Conservation (phyloP, 257 asterid species). For the Solanum sitiens region DNA sequence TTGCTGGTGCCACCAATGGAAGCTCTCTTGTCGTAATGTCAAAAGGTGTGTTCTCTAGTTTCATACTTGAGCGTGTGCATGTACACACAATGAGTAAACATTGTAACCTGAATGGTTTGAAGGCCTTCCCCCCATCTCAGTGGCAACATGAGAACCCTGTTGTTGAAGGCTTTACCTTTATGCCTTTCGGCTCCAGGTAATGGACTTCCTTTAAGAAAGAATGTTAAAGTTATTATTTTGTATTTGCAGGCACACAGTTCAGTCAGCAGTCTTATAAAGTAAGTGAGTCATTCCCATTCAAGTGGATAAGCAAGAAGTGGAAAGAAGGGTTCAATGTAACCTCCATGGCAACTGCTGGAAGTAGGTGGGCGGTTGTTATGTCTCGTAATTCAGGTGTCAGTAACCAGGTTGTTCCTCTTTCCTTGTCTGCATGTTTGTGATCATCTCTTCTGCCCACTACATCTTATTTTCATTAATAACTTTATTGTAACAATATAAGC, state of each 20-base stretch:
- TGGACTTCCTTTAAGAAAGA: neutral
- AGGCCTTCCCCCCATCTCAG: neutral
- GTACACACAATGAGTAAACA: neutral
- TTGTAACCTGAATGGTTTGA: neutral
- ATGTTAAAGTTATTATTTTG: neutral
- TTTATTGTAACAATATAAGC: neutral
- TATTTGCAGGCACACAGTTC: slow-evolving; percentile 25
- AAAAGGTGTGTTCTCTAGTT: slow-evolving; percentile 21
- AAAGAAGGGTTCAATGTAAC: slow-evolving; percentile 41
- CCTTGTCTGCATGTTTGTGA: neutral
- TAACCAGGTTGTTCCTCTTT: slow-evolving; percentile 20
- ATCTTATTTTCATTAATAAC: neutral
- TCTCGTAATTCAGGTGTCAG: slow-evolving; percentile 33
- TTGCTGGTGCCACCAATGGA: slow-evolving; percentile 36
- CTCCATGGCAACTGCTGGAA: slow-evolving; percentile 45
- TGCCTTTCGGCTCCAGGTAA: neutral
- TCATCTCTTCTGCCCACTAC: neutral
- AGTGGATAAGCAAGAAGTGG: slow-evolving; percentile 46
- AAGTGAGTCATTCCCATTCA: slow-evolving; percentile 38
- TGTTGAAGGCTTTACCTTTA: neutral
- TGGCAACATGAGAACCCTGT: neutral
- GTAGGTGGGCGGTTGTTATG: slow-evolving; percentile 42
- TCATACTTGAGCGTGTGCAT: neutral
- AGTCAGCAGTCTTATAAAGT: slow-evolving; percentile 39
- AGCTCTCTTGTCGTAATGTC: slow-evolving; percentile 40